Evolutionary conservation across 129 eudicot species (phyloP), one percentile per base, ranked within the genome.

Genomic region (Deinandra increscens): DNA sequence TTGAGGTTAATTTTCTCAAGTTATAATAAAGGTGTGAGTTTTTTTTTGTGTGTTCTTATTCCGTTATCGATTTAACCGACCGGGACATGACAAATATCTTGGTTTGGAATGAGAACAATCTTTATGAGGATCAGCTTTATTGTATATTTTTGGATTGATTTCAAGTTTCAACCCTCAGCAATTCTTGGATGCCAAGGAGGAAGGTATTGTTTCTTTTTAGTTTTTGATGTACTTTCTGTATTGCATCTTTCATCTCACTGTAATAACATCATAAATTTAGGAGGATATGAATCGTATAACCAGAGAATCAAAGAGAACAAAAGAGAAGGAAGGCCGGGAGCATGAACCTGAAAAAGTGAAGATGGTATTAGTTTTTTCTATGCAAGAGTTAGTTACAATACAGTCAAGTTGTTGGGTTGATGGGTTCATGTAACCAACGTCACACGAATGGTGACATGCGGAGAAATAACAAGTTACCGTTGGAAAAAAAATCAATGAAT

Each of bases 121-220:
- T 43, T 13, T 51, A 26, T 36, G 45, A 6, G 56, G 72, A 68
- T 68, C n/a, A 49, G 56, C 29, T 17, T 5, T 62, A 90, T 93
- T 38, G n/a, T n/a, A n/a, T n/a, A n/a, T n/a, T n/a, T n/a, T n/a
- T n/a, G n/a, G n/a, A n/a, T n/a, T n/a, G n/a, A n/a, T n/a, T n/a
- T n/a, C n/a, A n/a, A n/a, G n/a, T n/a, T n/a, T n/a, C n/a, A n/a
- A n/a, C n/a, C 99, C 99, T 23, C 99, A 93, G 80, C 95, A 93
- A 69, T 93, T 93, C 73, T 79, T 93, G 64, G 97, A 93, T 83
- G 97, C 92, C 33, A 93, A 93, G 80, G 97, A 85, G 77, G 99
- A 93, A 82, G 99, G 98, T 89, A 20, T 3, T 11, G 68, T 36
- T 73, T 68, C 22, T 69, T 17, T 39, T 39, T 10, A 6, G 13